Evolutionary conservation across 805 yeast species (phyloP).

Genomic region (Metschnikowia cubensis): DNA sequence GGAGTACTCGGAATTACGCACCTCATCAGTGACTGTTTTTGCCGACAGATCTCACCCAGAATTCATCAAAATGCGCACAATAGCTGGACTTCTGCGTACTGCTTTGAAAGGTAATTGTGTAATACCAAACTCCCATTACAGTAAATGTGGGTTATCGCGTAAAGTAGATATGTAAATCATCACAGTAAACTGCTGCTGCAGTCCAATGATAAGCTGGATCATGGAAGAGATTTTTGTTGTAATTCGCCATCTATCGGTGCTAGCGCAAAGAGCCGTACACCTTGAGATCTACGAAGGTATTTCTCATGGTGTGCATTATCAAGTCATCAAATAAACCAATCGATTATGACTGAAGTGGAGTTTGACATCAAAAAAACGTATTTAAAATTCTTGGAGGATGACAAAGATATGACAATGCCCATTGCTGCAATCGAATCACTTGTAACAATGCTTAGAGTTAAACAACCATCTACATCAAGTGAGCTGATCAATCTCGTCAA

Average conservation of each 20-base stretch:
- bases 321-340: neutral
- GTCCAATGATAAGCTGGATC: neutral
- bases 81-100: neutral
- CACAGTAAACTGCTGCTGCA: neutral
- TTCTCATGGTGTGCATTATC: neutral
- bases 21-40: slow-evolving; percentile 36
- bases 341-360: slow-evolving; percentile 4
- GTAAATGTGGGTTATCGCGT: neutral
- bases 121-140: neutral
- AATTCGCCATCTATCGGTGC: neutral
- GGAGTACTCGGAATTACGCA: slow-evolving; percentile 39
- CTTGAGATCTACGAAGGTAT: neutral
- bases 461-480: slow-evolving; percentile 90
- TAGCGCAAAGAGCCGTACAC: neutral
- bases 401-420: slow-evolving; percentile 98
- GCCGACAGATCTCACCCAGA: slow-evolving; percentile 14
- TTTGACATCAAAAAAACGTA: slow-evolving; percentile 85
- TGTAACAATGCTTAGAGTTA: slow-evolving; percentile 73
- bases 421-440: slow-evolving; percentile 96
- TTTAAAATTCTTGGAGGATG: slow-evolving; percentile 75
- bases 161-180: neutral
- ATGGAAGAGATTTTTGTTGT: neutral
- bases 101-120: neutral
- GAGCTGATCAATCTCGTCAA: slow-evolving; percentile 82
- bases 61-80: neutral